Conservation (phyloP, 2,329 filamentous ascomycete species). For the Alternaria triticina region DNA sequence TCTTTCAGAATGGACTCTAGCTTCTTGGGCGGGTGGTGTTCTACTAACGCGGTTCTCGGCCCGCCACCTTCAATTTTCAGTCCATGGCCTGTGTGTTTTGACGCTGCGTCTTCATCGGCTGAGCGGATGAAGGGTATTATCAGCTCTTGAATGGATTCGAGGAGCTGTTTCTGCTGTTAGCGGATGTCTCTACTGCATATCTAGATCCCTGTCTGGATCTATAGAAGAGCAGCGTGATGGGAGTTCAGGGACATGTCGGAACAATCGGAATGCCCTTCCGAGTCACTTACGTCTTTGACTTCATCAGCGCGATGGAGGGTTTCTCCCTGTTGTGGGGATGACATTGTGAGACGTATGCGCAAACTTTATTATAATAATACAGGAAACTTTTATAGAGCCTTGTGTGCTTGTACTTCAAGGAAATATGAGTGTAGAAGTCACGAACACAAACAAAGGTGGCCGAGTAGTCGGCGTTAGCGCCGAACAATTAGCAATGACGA, state of each 20-base stretch:
- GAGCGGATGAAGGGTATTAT: slow-evolving; percentile 73
- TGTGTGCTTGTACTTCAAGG: neutral
- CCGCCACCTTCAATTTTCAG: slow-evolving; percentile 68
- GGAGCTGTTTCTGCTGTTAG: slow-evolving; percentile 13
- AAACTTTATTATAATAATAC: neutral
- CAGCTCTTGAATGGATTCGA: slow-evolving; percentile 65
- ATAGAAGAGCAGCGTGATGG: neutral
- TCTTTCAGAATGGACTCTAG: slow-evolving; percentile 48
- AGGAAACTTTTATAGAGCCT: neutral
- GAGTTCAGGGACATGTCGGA: slow-evolving; percentile 12
- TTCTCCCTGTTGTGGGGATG: slow-evolving; percentile 13
- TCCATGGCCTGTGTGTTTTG: slow-evolving; percentile 63
- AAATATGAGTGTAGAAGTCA: neutral
- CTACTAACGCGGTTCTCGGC: slow-evolving; percentile 53
- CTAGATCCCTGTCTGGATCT: neutral
- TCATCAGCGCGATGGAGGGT: slow-evolving; percentile 45
- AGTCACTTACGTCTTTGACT: slow-evolving; percentile 46
- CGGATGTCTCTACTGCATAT: neutral
- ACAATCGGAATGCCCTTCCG: neutral
- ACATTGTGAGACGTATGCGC: neutral
- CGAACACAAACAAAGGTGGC: neutral
- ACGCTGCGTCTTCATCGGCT: slow-evolving; percentile 69
- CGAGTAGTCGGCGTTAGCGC: slow-evolving; percentile 14
- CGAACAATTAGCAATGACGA: slow-evolving; percentile 6
- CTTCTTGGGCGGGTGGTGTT: slow-evolving; percentile 53